These are phyloP conservation scores for Calonectria pseudoturangicola DNA, from an alignment of 2,329 filamentous ascomycete species.

Conservation along the genomic window DNA sequence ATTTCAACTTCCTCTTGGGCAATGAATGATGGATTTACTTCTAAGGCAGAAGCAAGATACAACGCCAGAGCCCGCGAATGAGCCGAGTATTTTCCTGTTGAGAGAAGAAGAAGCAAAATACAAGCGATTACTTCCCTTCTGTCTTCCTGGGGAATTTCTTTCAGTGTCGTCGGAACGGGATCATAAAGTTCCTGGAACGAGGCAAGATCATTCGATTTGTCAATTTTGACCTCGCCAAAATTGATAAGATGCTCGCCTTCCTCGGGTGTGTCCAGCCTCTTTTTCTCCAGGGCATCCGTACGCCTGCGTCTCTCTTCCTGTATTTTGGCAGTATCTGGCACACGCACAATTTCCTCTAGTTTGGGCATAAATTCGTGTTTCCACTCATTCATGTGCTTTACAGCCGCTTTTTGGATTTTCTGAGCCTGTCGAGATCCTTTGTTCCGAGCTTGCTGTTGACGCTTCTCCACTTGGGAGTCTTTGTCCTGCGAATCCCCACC, in stretches of 20 bases:
- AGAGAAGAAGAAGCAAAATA: conserved; percentile 81
- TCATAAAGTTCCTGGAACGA: conserved; percentile 71
- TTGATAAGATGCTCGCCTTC: conserved; percentile 64
- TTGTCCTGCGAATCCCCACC: conserved; percentile 32
- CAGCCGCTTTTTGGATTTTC: conserved; percentile 69
- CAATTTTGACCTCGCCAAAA: conserved; percentile 59
- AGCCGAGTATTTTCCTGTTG: conserved; percentile 83
- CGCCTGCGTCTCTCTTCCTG: conserved; percentile 68
- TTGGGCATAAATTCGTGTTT: conserved; percentile 80
- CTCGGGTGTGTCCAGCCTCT: conserved; percentile 58
- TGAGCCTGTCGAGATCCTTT: conserved; percentile 53
- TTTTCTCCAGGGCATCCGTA: conserved; percentile 64
- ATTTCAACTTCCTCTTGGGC: conserved; percentile 84
- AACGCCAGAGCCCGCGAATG: conserved; percentile 82
- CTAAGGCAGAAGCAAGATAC: conserved; percentile 80
- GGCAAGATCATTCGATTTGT: conserved; percentile 63
- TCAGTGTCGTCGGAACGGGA: conserved; percentile 72
- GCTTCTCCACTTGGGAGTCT: conserved; percentile 39
- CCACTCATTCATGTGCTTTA: conserved; percentile 87
- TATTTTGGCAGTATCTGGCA: conserved; percentile 69
- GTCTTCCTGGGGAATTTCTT: conserved; percentile 74
- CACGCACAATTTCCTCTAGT: conserved; percentile 79
- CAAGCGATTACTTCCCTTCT: conserved; percentile 80
- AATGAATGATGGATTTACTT: conserved; percentile 76
- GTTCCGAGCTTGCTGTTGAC: conserved; percentile 41